Evolutionary conservation across 371 early-diverging fungal species (phyloP).

Genomic region (Mortierella sp.): DNA sequence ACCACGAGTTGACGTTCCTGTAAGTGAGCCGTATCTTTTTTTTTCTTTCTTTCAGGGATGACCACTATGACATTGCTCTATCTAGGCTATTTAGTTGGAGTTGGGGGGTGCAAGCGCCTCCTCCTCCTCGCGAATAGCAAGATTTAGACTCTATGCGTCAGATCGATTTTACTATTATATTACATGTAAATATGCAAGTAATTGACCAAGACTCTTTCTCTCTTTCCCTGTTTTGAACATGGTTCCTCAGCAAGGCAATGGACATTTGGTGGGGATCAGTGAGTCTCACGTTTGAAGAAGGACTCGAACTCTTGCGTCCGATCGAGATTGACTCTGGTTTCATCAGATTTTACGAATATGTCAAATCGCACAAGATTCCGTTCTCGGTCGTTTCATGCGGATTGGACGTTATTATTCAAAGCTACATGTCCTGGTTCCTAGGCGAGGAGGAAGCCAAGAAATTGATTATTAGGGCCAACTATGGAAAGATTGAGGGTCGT

Average conservation of each 20-base stretch:
- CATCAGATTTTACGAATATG: conserved; percentile 44
- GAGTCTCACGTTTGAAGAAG: conserved; percentile 60
- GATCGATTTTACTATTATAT: no score
- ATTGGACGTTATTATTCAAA: conserved; percentile 57
- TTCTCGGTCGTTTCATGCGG: conserved; percentile 65
- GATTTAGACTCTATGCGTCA: neutral
- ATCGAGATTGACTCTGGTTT: conserved; percentile 62
- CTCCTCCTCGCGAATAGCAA: neutral
- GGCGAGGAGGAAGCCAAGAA: conserved; percentile 32
- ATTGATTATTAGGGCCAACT: conserved; percentile 59
- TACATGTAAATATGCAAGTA: no score
- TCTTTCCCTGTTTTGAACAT: no score
- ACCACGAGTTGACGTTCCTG: conserved; percentile 48
- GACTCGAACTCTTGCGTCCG: conserved; percentile 56
- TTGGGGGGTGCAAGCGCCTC: neutral
- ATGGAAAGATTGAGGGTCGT: conserved; percentile 47
- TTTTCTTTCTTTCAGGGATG: neutral
- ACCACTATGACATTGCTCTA: neutral
- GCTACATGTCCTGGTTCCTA: conserved; percentile 54
- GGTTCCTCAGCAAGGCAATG: conserved; percentile 46
- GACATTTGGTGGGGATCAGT: conserved; percentile 57
- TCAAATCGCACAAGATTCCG: conserved; percentile 52
- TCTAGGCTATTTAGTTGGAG: neutral
- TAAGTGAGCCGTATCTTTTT: conserved; percentile 7
- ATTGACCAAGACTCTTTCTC: neutral